Percentiles rank a stretch among this genome's conserved stretches.
phyloP scores from a whole-genome alignment of 2,329 filamentous ascomycete species.

The Penicillium sp. region DNA sequence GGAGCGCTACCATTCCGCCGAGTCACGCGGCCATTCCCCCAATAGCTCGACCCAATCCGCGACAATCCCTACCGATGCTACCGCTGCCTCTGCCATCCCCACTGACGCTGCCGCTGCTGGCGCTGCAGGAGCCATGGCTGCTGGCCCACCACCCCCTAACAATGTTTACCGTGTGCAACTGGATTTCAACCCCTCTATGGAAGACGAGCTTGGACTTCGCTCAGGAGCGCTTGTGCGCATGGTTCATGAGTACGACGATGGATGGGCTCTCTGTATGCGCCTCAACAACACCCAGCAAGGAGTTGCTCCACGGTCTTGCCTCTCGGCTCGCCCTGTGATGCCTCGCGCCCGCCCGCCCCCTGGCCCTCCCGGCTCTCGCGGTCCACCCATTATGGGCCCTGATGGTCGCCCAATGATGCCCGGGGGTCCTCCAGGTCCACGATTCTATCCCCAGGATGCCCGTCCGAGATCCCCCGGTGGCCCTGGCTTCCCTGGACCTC shows the following conservation, averaged over 20 bases:
- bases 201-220: constrained; percentile 80
- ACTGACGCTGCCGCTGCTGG: constrained; percentile 7
- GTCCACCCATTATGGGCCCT: constrained; percentile 36
- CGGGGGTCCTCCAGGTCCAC: constrained; percentile 29
- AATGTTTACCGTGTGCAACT: constrained; percentile 91
- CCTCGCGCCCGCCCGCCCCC: constrained; percentile 58
- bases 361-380: constrained; percentile 34
- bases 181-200: constrained; percentile 88
- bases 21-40: constrained; percentile 24
- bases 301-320: constrained; percentile 87
- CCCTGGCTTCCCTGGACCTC: constrained; percentile 29
- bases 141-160: constrained; percentile 47
- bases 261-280: constrained; percentile 91
- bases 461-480: constrained; percentile 48
- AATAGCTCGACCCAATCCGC: constrained; percentile 20
- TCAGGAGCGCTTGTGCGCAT: constrained; percentile 83
- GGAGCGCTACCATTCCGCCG: constrained; percentile 21
- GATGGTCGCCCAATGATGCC: constrained; percentile 31
- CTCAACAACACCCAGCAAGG: constrained; percentile 90
- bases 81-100: constrained; percentile 5
- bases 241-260: constrained; percentile 95
- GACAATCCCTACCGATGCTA: constrained; percentile 26
- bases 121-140: constrained; percentile 16
- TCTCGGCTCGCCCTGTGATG: constrained; percentile 89
- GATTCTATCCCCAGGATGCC: constrained; percentile 37